Percentiles rank a stretch among this genome's conserved stretches.
These are phyloP conservation scores for Oryza australiensis DNA, from an alignment of 176 grass and related monocot genomes.

Conservation along the genomic window DNA sequence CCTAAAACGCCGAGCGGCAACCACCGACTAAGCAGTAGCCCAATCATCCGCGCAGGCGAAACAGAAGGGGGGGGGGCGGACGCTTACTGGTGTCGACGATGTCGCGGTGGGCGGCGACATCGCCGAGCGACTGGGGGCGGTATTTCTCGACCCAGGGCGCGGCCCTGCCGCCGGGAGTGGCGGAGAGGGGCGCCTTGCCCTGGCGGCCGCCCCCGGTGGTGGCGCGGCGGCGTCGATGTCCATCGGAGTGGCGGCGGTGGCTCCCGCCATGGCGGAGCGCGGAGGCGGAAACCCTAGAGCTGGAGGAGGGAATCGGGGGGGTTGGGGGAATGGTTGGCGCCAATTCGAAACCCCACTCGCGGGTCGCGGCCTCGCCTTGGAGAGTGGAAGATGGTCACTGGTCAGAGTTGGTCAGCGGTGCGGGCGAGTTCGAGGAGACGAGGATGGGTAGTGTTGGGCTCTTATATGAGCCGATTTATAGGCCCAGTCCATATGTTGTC, in stretches of 20 bases:
- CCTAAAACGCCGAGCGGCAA: neutral
- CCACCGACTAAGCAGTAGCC: neutral
- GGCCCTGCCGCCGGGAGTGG: slow-evolving; percentile 45
- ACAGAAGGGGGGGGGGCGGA: neutral
- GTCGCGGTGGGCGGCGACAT: slow-evolving; percentile 94
- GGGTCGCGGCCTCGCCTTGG: neutral
- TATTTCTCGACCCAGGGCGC: slow-evolving; percentile 98
- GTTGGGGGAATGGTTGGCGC: slow-evolving; percentile 48
- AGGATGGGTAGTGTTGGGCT: slow-evolving; percentile 11
- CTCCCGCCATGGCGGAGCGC: slow-evolving; percentile 49
- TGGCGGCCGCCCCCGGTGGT: slow-evolving; percentile 12
- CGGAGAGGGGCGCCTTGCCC: slow-evolving; percentile 53
- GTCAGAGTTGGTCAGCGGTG: neutral
- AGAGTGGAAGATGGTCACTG: neutral
- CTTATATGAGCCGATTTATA: neutral
- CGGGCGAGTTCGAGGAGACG: no score
- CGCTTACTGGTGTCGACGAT: slow-evolving; percentile 89
- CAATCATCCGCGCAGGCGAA: neutral
- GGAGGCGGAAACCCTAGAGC: slow-evolving; percentile 42
- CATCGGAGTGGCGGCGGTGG: slow-evolving; percentile 63
- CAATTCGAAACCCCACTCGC: slow-evolving; percentile 52
- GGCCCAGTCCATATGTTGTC: neutral
- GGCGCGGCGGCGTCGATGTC: slow-evolving; percentile 63
- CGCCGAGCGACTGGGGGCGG: slow-evolving; percentile 84
- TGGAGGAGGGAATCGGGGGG: slow-evolving; percentile 20